Conservation (phyloP, 306 rosid genomes). For the Casuarina equisetifolia region DNA sequence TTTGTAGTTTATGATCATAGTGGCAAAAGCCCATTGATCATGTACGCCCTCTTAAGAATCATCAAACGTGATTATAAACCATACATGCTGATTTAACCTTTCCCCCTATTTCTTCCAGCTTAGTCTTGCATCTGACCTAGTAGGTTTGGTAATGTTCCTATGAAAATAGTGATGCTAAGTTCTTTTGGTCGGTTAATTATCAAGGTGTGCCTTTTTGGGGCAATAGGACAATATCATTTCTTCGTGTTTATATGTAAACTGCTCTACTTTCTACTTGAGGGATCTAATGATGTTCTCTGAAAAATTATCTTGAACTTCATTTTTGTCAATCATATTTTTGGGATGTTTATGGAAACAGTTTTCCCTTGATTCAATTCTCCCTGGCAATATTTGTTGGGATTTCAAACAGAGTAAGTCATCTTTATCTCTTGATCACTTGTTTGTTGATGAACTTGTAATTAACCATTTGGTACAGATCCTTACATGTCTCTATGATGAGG, state of each 20-base stretch:
- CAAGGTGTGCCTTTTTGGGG: neutral
- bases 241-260: neutral
- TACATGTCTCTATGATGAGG: neutral
- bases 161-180: neutral
- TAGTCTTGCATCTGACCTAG: no score
- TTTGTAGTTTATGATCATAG: neutral
- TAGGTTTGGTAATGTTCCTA: neutral
- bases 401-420: constrained; percentile 50
- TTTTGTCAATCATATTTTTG: neutral
- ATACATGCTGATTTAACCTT: neutral
- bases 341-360: constrained; percentile 23
- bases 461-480: neutral
- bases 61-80: neutral
- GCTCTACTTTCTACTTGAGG: neutral
- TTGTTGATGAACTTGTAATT: constrained; percentile 13
- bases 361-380: constrained; percentile 48
- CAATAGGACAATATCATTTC: neutral
- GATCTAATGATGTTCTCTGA: neutral
- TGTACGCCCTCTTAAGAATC: neutral
- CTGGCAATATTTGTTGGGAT: constrained; percentile 22
- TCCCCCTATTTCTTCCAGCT: no score
- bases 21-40: neutral
- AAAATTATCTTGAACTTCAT: no score
- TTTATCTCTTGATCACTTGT: constrained; percentile 17
- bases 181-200: neutral